phyloP scores from a whole-genome alignment of 768 basidiomycete genomes.

The Boletus rex-veris region DNA sequence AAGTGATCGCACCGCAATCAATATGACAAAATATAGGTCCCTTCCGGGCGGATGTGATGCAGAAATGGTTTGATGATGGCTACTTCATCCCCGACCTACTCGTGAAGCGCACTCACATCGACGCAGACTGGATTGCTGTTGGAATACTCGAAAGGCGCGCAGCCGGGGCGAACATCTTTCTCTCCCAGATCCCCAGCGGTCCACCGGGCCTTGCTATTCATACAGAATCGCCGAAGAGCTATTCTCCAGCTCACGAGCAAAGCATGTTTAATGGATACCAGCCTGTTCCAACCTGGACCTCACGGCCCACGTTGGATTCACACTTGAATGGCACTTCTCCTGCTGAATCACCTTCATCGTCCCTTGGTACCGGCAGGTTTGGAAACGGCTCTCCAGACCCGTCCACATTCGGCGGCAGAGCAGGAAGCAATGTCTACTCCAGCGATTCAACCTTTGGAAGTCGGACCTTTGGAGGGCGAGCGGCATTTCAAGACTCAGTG shows the following conservation, averaged over 20 bases:
- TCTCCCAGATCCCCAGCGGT: conserved; percentile 43
- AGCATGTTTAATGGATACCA: conserved; percentile 52
- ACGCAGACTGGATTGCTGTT: conserved; percentile 65
- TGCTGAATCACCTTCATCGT: conserved; percentile 72
- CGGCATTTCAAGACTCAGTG: conserved; percentile 38
- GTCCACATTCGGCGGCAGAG: conserved; percentile 49
- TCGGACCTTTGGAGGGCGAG: conserved; percentile 35
- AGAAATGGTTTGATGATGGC: conserved; percentile 89
- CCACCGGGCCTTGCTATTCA: conserved; percentile 56
- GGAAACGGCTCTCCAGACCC: conserved; percentile 69
- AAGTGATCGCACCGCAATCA: not conserved
- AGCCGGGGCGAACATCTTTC: conserved; percentile 57
- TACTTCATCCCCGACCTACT: conserved; percentile 83
- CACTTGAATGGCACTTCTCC: conserved; percentile 52
- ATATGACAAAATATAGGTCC: conserved; percentile 54
- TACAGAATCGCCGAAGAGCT: conserved; percentile 48
- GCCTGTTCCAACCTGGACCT: conserved; percentile 57
- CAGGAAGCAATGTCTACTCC: conserved; percentile 35
- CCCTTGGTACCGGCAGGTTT: conserved; percentile 61
- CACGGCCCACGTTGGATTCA: conserved; percentile 66
- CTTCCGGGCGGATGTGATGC: conserved; percentile 86
- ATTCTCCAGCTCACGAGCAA: conserved; percentile 37
- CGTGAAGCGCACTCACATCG: conserved; percentile 76
- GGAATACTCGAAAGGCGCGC: conserved; percentile 54
- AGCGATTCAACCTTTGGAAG: conserved; percentile 36